These are phyloP conservation scores for Geotrichum siamense DNA, from an alignment of 1,139 yeast species.

Conservation along the genomic window DNA sequence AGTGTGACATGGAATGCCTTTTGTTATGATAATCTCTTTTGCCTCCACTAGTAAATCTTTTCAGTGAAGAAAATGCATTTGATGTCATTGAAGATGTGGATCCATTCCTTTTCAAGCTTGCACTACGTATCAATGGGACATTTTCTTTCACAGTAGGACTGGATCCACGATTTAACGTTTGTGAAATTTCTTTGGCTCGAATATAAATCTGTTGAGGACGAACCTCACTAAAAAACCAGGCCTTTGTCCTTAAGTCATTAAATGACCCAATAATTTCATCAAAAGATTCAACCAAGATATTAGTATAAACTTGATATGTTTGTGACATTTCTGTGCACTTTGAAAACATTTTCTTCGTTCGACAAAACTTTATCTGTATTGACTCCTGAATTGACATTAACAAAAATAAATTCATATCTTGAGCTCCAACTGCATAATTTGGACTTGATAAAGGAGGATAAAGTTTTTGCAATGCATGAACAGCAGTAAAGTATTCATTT, in stretches of 20 bases:
- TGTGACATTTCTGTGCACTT: conserved; percentile 22
- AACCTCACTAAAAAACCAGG: conserved; percentile 35
- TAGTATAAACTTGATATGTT: conserved; percentile 24
- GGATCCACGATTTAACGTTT: conserved; percentile 16
- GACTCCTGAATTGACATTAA: conserved; percentile 21
- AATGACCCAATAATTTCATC: conserved; percentile 19
- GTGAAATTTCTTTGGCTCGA: conserved; percentile 30
- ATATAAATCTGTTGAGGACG: conserved; percentile 28
- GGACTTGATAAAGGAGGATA: conserved; percentile 21
- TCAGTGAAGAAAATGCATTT: conserved; percentile 24
- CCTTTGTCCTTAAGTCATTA: conserved; percentile 24
- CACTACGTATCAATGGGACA: too few relatives aligned
- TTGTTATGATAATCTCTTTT: conserved; percentile 26
- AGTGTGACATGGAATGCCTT: conserved; percentile 28
- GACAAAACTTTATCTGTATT: conserved; percentile 20
- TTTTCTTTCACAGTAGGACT: background rate
- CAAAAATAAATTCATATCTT: conserved; percentile 23
- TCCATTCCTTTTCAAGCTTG: conserved; percentile 14
- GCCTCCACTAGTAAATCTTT: conserved; percentile 25
- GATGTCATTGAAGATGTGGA: conserved; percentile 15
- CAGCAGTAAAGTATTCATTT: conserved; percentile 25
- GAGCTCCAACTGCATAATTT: conserved; percentile 21
- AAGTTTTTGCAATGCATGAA: conserved; percentile 22
- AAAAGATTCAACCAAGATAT: conserved; percentile 20
- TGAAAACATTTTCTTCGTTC: conserved; percentile 19